phyloP scores from a whole-genome alignment of 345 rosid species.

The Ricinus communis region DNA sequence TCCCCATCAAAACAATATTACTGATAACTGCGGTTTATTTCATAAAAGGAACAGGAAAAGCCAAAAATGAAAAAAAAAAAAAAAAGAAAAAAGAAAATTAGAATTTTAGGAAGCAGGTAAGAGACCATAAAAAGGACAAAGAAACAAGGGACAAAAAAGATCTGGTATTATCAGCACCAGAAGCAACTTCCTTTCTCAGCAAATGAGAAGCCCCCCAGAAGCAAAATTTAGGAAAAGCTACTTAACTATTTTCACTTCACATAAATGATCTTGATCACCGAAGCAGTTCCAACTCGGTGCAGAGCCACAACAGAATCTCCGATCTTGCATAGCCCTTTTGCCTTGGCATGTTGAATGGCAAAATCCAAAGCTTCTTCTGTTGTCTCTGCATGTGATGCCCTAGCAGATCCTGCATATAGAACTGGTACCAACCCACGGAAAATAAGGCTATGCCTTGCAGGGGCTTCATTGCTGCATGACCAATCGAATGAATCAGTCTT shows the following conservation, averaged over 20 bases:
- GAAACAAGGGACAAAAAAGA: background rate
- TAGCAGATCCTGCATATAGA: conserved; percentile 84
- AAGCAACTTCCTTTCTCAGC: background rate
- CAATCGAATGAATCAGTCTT: conserved; percentile 84
- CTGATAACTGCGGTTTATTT: background rate
- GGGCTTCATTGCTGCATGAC: conserved; percentile 87
- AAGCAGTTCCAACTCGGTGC: conserved; percentile 86
- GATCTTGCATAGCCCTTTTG: conserved; percentile 59
- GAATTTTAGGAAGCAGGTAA: background rate
- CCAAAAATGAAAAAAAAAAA: background rate
- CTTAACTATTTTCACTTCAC: conserved; percentile 36
- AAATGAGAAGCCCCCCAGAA: no score
- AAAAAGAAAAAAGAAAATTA: no score
- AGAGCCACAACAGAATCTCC: conserved; percentile 92
- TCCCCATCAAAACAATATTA: no score
- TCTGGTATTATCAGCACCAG: background rate
- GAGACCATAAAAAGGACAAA: no score
- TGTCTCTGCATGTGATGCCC: conserved; percentile 83
- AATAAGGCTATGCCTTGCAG: conserved; percentile 91
- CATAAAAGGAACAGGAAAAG: background rate
- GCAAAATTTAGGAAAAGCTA: no score
- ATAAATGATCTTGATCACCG: conserved; percentile 88
- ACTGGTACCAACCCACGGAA: conserved; percentile 84
- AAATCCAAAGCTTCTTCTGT: conserved; percentile 91
- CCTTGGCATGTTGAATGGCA: conserved; percentile 66